A percentile compares a stretch with the other conserved stretches of the same genome.
These are phyloP conservation scores for Diatrype stigma DNA, from an alignment of 2,329 filamentous ascomycete species.

Conservation along the genomic window DNA sequence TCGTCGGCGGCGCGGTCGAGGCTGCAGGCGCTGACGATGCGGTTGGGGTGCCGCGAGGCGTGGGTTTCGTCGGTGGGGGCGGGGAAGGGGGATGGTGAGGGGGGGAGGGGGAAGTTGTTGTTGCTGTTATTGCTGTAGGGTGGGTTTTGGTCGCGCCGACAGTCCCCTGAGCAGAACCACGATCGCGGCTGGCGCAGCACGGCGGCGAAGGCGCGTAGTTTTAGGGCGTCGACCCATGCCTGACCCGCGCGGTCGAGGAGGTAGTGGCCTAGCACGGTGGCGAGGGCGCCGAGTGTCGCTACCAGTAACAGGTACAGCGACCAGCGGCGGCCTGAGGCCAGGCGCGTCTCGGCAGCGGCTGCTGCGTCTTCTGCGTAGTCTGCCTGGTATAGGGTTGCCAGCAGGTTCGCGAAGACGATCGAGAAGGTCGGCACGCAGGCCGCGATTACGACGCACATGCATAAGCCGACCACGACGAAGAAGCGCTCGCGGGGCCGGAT, in stretches of 20 bases:
- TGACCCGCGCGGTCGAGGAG: constrained; percentile 69
- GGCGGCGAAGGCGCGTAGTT: constrained; percentile 61
- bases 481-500: constrained; percentile 49
- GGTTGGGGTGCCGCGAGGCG: constrained; percentile 53
- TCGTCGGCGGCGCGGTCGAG: constrained; percentile 82
- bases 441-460: constrained; percentile 60
- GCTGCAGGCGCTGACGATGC: constrained; percentile 57
- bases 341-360: constrained; percentile 46
- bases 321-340: constrained; percentile 56
- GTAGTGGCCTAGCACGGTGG: constrained; percentile 65
- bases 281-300: constrained; percentile 60
- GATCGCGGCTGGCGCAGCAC: constrained; percentile 71
- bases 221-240: constrained; percentile 70
- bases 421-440: constrained; percentile 71
- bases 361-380: too few relatives aligned
- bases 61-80: too few relatives aligned
- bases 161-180: constrained; percentile 62
- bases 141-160: too few relatives aligned
- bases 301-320: constrained; percentile 66
- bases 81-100: too few relatives aligned
- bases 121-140: too few relatives aligned
- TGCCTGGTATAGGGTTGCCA: constrained; percentile 62
- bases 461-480: constrained; percentile 56
- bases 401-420: constrained; percentile 67
- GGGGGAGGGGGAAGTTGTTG: too few relatives aligned